These are phyloP conservation scores for Sabuloglossum arenarium DNA, from an alignment of 495 filamentous ascomycete species.

Conservation along the genomic window DNA sequence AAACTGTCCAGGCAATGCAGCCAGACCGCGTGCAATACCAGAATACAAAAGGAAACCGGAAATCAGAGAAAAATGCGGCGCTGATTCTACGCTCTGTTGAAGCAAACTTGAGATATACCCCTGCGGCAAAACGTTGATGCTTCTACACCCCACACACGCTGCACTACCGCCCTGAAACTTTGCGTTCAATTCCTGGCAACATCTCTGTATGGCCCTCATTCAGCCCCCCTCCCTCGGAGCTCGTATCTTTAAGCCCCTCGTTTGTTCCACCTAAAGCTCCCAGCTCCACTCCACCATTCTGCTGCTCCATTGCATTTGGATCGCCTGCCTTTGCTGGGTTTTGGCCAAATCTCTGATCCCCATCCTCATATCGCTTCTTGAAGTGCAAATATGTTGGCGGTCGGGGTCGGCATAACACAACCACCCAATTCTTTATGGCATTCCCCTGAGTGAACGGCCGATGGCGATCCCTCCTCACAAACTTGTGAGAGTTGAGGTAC, in stretches of 20 bases:
- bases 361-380: conserved; percentile 52
- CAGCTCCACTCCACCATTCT: neutral
- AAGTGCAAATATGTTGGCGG: conserved; percentile 82
- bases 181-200: neutral
- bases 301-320: neutral
- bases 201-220: neutral
- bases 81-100: neutral
- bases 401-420: conserved; percentile 62
- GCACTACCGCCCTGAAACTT: neutral
- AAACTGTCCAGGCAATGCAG: neutral
- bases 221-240: neutral
- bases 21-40: neutral
- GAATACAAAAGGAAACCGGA: neutral
- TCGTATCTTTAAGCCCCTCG: neutral
- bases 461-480: conserved; percentile 75
- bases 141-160: neutral
- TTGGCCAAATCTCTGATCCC: conserved; percentile 63
- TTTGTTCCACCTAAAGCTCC: neutral
- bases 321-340: neutral
- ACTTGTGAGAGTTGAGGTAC: conserved; percentile 89
- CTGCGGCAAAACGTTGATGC: neutral
- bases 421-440: conserved; percentile 56
- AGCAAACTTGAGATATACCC: neutral
- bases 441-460: conserved; percentile 71
- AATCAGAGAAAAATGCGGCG: neutral